phyloP scores from a whole-genome alignment of 495 filamentous ascomycete genomes.

The Penicillium paradoxum region DNA sequence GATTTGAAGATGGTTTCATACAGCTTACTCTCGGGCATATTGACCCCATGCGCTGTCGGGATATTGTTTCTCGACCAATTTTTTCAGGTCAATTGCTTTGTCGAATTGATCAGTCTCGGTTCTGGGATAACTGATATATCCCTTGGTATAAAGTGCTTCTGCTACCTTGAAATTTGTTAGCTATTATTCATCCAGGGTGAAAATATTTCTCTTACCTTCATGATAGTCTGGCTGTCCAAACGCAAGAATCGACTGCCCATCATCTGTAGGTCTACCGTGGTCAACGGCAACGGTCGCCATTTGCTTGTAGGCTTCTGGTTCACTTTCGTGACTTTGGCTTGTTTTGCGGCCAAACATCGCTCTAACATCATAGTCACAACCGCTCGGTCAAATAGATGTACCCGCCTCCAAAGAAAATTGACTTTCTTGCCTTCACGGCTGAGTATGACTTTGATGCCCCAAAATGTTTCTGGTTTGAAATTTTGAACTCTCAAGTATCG shows the following conservation, averaged over 20 bases:
- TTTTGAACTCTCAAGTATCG: constrained; percentile 88
- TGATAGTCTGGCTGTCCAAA: constrained; percentile 80
- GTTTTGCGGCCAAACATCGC: constrained; percentile 70
- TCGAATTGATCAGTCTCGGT: constrained; percentile 98
- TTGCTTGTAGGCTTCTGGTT: constrained; percentile 88
- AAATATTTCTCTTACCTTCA: constrained; percentile 50
- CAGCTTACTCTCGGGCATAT: constrained; percentile 62
- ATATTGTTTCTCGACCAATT: constrained; percentile 77
- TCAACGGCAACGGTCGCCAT: constrained; percentile 89
- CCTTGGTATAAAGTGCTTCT: constrained; percentile 86
- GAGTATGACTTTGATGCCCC: constrained; percentile 83
- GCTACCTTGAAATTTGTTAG: constrained; percentile 48
- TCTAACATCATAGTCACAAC: constrained; percentile 79
- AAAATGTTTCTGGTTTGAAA: constrained; percentile 89
- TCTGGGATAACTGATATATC: constrained; percentile 94
- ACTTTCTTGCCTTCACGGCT: constrained; percentile 72
- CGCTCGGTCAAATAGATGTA: constrained; percentile 82
- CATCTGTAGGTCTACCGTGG: constrained; percentile 98
- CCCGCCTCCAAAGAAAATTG: constrained; percentile 77
- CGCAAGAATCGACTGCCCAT: constrained; percentile 80
- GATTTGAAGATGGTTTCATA: background rate
- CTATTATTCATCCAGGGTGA: too few relatives aligned
- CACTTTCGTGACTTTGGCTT: constrained; percentile 74
- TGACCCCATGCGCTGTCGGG: constrained; percentile 70
- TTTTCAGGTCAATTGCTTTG: constrained; percentile 76